These are phyloP conservation scores for Cylindrotheca closterium DNA, from an alignment of 108 stramenopile species.

Conservation along the genomic window DNA sequence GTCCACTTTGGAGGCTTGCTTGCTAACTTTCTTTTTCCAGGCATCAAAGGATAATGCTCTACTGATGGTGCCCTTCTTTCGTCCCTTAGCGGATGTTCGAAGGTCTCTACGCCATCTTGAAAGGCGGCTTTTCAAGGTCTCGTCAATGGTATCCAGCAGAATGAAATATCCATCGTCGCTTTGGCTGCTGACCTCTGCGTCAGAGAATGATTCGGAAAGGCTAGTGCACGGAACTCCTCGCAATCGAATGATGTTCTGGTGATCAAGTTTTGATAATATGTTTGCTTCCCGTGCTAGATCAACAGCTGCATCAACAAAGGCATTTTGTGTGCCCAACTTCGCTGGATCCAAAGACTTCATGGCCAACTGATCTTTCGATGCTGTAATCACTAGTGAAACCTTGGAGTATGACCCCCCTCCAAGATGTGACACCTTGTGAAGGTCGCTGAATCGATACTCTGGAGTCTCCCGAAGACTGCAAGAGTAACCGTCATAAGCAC, in stretches of 20 bases:
- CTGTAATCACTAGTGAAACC: constrained; percentile 4
- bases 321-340: background rate
- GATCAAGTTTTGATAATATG: constrained; percentile 20
- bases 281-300: constrained; percentile 27
- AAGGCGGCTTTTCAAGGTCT: constrained; percentile 24
- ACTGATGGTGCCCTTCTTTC: background rate
- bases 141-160: constrained; percentile 8
- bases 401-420: constrained; percentile 15
- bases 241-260: constrained; percentile 28
- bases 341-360: constrained; percentile 15
- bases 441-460: too few relatives aligned
- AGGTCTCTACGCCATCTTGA: constrained; percentile 7
- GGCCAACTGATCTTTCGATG: background rate
- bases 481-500: too few relatives aligned
- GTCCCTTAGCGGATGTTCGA: background rate
- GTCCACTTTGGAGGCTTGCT: too few relatives aligned
- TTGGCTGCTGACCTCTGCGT: background rate
- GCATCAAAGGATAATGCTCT: background rate
- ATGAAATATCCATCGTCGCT: constrained; percentile 17
- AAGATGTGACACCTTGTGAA: background rate
- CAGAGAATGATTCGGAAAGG: constrained; percentile 7
- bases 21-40: background rate
- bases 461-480: too few relatives aligned
- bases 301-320: constrained; percentile 9
- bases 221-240: constrained; percentile 7